Base-by-base conservation (phyloP, 1,284 basidiomycete species). In the Sporisorium exsertum region DNA sequence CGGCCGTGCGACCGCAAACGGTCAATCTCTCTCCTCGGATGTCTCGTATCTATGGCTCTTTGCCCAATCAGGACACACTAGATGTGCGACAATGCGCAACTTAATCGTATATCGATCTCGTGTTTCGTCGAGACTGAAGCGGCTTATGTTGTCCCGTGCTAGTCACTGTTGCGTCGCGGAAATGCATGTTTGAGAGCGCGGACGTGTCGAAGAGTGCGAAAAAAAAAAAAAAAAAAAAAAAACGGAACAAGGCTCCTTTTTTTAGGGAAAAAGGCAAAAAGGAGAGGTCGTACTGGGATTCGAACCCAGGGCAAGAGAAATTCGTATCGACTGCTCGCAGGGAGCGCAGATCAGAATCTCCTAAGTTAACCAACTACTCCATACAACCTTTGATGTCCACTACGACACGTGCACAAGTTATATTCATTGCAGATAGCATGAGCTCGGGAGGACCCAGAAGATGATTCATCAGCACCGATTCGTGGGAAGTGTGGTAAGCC, bases 331-430 rank as follows among this genome's bases (percentile, higher is more conserved):
- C 6, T 29, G 16, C 13, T 16, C 4, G 8, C 8, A n/a, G 18
- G 37, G 9, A 12, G 5, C n/a, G n/a, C 18, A 46, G 33, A 68
- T 73, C 71, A 73, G 71, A 73, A 73, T 73, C 71, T 73, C 71
- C 71, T 73, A 73, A 73, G 71, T 73, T 73, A 73, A 73, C 71
- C 71, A 73, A 64, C 71, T 73, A 73, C 71, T 73, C 71, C 71
- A 73, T 73, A 73, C 65, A 73, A 73, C 71, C 71, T 35, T 64
- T 6, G 50, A n/a, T 62, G 58, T 22, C 27, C 6, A 0, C 8
- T 33, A 16, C 2, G 47, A 2, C 12, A 0, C 0, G 45, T 32
- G 49, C 47, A 43, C 32, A 55, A 3, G 12, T n/a, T 40, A 27
- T 5, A 47, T 18, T 26, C 2, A 15, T 56, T 24, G 0, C 15